These are phyloP conservation scores for Pleurotus djamor DNA, from an alignment of 768 basidiomycete genomes.

Conservation along the genomic window DNA sequence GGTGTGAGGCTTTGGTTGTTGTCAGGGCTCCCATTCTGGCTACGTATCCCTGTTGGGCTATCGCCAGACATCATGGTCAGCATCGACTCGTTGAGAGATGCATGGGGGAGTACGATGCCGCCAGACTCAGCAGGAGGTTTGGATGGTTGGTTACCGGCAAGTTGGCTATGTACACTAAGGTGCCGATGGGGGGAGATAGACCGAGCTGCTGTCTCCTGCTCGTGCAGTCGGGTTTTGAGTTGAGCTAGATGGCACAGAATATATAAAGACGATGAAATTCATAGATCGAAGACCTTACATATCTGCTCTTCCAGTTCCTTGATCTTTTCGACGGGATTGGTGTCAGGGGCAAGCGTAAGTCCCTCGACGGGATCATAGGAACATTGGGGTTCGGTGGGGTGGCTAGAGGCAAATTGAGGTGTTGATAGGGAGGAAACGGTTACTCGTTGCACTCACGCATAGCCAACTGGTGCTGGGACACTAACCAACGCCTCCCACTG, in stretches of 20 bases:
- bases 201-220: constrained; percentile 38
- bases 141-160: constrained; percentile 14
- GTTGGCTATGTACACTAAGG: constrained; percentile 14
- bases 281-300: constrained; percentile 32
- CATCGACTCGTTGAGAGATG: constrained; percentile 41
- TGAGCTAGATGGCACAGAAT: constrained; percentile 38
- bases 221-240: constrained; percentile 61
- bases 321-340: constrained; percentile 79
- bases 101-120: constrained; percentile 42
- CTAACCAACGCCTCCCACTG: constrained; percentile 82
- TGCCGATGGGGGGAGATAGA: constrained; percentile 35
- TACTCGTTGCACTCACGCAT: constrained; percentile 53
- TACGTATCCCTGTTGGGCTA: constrained; percentile 30
- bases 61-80: constrained; percentile 36
- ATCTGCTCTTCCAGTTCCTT: constrained; percentile 76
- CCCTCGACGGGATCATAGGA: constrained; percentile 88
- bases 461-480: constrained; percentile 83
- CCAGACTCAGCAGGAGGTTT: constrained; percentile 24
- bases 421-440: neutral
- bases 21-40: constrained; percentile 39
- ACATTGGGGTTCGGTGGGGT: constrained; percentile 84
- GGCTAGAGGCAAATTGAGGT: constrained; percentile 39
- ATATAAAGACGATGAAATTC: neutral
- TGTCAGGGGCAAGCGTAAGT: constrained; percentile 70
- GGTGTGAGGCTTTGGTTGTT: constrained; percentile 18